Evolutionary conservation across 1,139 yeast species (phyloP).

Genomic region (Saccharomyces hybrid): DNA sequence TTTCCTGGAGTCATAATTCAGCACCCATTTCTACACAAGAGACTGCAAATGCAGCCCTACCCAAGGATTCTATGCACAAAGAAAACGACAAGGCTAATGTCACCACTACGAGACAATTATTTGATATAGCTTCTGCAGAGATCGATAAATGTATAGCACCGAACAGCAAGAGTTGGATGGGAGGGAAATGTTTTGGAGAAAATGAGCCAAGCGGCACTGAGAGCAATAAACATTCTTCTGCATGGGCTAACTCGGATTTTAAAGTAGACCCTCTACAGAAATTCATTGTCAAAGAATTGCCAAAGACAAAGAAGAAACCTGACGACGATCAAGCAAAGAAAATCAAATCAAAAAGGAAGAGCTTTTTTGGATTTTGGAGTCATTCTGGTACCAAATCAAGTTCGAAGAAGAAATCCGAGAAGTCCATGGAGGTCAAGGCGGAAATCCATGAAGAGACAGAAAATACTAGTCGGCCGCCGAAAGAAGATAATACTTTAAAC

Average conservation of each 20-base stretch:
- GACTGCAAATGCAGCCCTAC: not conserved
- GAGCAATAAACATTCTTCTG: constrained; percentile 3
- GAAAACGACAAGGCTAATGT: not conserved
- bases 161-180: not conserved
- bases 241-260: constrained; percentile 14
- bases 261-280: constrained; percentile 27
- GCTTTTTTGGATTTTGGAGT: constrained; percentile 24
- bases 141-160: constrained; percentile 5
- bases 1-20: constrained; percentile 23
- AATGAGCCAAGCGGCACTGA: constrained; percentile 3
- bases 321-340: constrained; percentile 8
- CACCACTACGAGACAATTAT: constrained; percentile 17
- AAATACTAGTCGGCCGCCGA: not conserved
- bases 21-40: constrained; percentile 2
- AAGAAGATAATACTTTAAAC: not conserved
- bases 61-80: not conserved
- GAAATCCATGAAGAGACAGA: not conserved
- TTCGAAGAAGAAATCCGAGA: not conserved
- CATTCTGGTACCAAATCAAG: not conserved
- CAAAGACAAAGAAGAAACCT: constrained; percentile 17
- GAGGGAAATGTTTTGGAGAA: not conserved
- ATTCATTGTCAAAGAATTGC: constrained; percentile 24
- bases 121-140: constrained; percentile 10
- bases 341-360: constrained; percentile 13
- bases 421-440: not conserved